Percentiles rank a stretch among this genome's conserved stretches.
These are phyloP conservation scores for Dendrocalamus latiflorus DNA, from an alignment of 202 grass and related monocot genomes.

Conservation along the genomic window DNA sequence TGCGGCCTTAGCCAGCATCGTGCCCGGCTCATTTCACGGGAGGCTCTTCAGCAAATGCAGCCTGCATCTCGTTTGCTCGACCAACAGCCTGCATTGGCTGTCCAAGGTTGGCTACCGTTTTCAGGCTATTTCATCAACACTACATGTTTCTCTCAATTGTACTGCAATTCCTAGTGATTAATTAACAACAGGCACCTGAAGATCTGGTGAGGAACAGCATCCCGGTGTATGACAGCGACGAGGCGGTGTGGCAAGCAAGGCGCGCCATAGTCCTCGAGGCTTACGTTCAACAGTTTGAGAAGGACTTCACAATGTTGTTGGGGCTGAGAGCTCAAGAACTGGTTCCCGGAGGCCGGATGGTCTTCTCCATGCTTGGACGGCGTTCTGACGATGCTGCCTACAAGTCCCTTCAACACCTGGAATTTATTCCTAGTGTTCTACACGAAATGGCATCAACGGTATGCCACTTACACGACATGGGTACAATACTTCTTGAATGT, in stretches of 20 bases:
- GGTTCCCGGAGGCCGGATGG: background rate
- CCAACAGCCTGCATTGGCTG: conserved; percentile 8
- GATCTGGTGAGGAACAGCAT: background rate
- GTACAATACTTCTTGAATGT: background rate
- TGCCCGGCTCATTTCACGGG: conserved; percentile 24
- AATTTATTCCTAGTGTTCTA: background rate
- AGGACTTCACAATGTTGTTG: conserved; percentile 5
- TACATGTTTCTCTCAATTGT: too few relatives aligned
- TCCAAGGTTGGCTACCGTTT: background rate
- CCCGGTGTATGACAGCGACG: background rate
- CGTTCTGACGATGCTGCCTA: background rate
- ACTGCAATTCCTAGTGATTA: too few relatives aligned
- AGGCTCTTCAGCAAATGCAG: background rate
- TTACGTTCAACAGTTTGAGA: background rate
- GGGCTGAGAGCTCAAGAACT: background rate
- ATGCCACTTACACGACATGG: background rate
- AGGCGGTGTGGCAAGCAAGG: background rate
- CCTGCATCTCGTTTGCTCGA: conserved; percentile 14
- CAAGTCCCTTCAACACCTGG: background rate
- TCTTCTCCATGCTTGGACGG: background rate
- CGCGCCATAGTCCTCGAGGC: background rate
- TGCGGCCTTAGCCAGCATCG: background rate
- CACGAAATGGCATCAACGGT: background rate
- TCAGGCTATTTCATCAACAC: background rate
- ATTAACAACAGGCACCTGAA: background rate